Conservation (phyloP, 768 basidiomycete species). For the Jaapia argillacea region DNA sequence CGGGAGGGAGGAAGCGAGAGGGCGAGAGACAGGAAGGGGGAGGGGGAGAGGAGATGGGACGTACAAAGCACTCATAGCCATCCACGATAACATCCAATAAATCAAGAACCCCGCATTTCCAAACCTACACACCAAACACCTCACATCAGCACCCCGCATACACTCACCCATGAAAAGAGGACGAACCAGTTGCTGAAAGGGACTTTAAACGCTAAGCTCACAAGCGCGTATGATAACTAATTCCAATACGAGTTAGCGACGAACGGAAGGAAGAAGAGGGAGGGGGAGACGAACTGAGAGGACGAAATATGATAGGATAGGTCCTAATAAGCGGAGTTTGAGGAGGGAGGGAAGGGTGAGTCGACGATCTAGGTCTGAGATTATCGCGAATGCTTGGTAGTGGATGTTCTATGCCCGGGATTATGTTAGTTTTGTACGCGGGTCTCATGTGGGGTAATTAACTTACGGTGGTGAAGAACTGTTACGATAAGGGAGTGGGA, state of each 20-base stretch:
- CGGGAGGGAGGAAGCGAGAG: too few species aligned
- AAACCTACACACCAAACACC: constrained; percentile 20
- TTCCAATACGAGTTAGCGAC: neutral
- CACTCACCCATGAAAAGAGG: too few species aligned
- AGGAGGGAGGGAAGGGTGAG: constrained; percentile 29
- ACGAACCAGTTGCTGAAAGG: constrained; percentile 27
- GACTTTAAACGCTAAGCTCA: constrained; percentile 51
- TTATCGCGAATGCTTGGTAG: constrained; percentile 20
- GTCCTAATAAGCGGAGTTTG: constrained; percentile 27
- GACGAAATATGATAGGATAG: constrained; percentile 28
- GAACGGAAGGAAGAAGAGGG: neutral
- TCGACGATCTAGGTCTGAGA: constrained; percentile 27
- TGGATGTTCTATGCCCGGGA: constrained; percentile 7
- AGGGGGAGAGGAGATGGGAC: constrained; percentile 9
- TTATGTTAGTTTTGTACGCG: neutral
- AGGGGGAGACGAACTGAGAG: constrained; percentile 9
- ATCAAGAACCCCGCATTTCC: constrained; percentile 45
- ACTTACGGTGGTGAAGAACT: neutral
- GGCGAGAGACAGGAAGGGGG: too few species aligned
- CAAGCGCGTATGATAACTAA: constrained; percentile 47
- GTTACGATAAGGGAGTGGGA: neutral
- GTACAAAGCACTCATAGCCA: constrained; percentile 47
- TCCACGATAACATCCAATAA: constrained; percentile 60
- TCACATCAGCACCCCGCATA: neutral
- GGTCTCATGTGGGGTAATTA: neutral